These are phyloP conservation scores for Mallotus nudiflorus DNA, from an alignment of 345 rosid species.

Conservation along the genomic window DNA sequence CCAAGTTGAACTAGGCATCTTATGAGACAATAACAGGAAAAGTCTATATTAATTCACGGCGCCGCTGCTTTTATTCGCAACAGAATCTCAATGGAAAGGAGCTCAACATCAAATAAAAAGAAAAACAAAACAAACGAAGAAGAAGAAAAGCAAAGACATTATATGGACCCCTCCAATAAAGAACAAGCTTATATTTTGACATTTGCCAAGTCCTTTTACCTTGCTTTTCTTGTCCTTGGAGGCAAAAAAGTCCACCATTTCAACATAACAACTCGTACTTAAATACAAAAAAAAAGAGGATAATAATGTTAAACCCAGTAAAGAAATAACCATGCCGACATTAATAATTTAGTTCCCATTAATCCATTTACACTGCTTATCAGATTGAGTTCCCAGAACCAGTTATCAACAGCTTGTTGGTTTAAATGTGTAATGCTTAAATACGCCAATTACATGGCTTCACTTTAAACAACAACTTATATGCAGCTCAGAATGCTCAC, in stretches of 20 bases:
- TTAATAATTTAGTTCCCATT: conserved; percentile 21
- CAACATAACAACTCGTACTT: conserved; percentile 18
- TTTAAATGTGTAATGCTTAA: background rate
- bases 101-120: conserved; percentile 19
- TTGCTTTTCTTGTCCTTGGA: conserved; percentile 22
- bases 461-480: background rate
- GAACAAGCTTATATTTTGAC: conserved; percentile 47
- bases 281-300: conserved; percentile 19
- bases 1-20: conserved; percentile 32
- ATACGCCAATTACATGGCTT: background rate
- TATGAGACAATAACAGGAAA: conserved; percentile 32
- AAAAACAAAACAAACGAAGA: conserved; percentile 13
- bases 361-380: conserved; percentile 3
- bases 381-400: conserved; percentile 1
- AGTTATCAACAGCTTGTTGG: background rate
- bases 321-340: background rate
- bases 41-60: conserved; percentile 28
- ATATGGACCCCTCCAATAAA: conserved; percentile 38
- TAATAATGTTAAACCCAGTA: conserved; percentile 4
- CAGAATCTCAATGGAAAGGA: conserved; percentile 28
- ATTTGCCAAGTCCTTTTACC: conserved; percentile 21
- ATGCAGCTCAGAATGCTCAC: background rate
- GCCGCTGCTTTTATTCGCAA: conserved; percentile 28
- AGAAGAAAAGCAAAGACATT: conserved; percentile 26
- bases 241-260: conserved; percentile 28